A percentile compares a stretch with the other conserved stretches of the same genome.
Conservation (phyloP, 116 monocot genomes). For the Iris pallida region DNA sequence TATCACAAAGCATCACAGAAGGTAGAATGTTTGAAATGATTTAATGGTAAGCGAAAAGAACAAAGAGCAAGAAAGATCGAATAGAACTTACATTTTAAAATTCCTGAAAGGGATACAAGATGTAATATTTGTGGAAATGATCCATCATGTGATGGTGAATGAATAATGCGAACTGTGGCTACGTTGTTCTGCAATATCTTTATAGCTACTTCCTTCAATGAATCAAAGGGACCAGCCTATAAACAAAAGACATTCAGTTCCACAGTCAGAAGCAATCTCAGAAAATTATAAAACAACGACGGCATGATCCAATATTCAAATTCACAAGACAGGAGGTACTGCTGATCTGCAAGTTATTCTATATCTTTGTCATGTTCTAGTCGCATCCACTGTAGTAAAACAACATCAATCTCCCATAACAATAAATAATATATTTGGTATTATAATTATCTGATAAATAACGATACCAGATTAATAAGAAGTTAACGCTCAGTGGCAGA, state of each 20-base stretch:
- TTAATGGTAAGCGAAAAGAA: not conserved
- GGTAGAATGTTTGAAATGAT: not conserved
- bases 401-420: too few relatives aligned
- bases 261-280: not conserved
- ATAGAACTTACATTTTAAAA: constrained; percentile 69
- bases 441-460: too few relatives aligned
- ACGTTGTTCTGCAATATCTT: constrained; percentile 84
- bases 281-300: not conserved
- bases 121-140: constrained; percentile 78
- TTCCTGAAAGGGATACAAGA: constrained; percentile 86
- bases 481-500: too few relatives aligned
- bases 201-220: constrained; percentile 67
- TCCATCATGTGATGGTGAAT: constrained; percentile 68
- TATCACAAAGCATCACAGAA: not conserved
- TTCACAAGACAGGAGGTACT: not conserved
- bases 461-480: too few relatives aligned
- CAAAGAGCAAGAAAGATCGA: not conserved
- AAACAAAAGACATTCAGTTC: constrained; percentile 8
- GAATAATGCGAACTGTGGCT: constrained; percentile 71
- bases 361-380: too few relatives aligned
- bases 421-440: too few relatives aligned
- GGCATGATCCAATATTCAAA: not conserved
- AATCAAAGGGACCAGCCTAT: constrained; percentile 82
- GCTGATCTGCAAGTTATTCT: too few relatives aligned
- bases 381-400: too few relatives aligned